Percentiles rank a stretch among this genome's conserved stretches.
Evolutionary conservation across 225 moss, liverwort and hornwort species (phyloP).

Genomic region (Pleurozium schreberi): DNA sequence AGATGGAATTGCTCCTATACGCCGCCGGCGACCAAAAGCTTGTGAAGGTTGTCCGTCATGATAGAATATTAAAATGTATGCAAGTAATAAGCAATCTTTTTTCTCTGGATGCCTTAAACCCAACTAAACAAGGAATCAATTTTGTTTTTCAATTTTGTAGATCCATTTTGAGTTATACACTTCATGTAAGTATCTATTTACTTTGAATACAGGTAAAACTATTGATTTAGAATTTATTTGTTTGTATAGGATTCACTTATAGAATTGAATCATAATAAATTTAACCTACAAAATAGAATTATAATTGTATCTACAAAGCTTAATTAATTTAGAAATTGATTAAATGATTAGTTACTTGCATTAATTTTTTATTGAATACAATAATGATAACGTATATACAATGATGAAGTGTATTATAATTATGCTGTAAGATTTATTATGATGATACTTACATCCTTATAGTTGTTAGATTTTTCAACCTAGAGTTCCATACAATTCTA

Average conservation of each 20-base stretch:
- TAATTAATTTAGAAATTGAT: background rate
- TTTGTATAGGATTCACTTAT: background rate
- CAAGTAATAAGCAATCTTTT: background rate
- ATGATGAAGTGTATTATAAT: background rate
- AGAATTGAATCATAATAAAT: background rate
- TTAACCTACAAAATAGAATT: no score
- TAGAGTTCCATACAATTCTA: background rate
- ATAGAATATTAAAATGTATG: background rate
- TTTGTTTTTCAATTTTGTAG: background rate
- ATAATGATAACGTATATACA: background rate
- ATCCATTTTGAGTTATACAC: background rate
- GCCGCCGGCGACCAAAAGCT: background rate
- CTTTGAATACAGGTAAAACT: no score
- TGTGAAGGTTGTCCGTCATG: conserved; percentile 4
- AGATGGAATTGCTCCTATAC: conserved; percentile 14
- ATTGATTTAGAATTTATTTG: background rate
- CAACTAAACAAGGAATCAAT: background rate
- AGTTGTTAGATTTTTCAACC: background rate
- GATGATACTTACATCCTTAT: background rate
- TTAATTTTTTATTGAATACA: no score
- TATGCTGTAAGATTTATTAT: background rate
- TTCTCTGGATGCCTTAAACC: background rate
- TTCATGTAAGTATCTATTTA: background rate
- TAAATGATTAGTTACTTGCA: no score
- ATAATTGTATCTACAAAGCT: background rate